Base-by-base conservation (phyloP, 768 basidiomycete species). In the Pisolithus orientalis region DNA sequence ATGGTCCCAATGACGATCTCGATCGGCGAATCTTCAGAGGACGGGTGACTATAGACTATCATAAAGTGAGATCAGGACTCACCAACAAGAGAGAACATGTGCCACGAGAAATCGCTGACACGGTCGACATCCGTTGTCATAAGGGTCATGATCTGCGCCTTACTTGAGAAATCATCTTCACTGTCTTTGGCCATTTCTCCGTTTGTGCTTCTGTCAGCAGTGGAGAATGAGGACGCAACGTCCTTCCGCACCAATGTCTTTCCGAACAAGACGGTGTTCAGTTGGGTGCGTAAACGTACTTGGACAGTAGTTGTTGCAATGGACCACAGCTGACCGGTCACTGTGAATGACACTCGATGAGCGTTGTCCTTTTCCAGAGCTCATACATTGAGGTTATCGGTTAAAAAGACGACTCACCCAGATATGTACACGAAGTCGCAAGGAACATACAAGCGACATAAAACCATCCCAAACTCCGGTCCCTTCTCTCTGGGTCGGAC, bases 101-200 rank as follows among this genome's bases (percentile, higher is more conserved):
- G 86, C 82, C 83, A 88, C 1, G 83, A 70, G 61, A 94, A 90
- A 47, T 94, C 90, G 65, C 85, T 83, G 55, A 94, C 85, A 50
- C 93, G 79, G 65, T 94, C 91, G 28, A 94, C 90, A 58, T 96
- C 93, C 5, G 91, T 93, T 6, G 93, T 94, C 89, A 95, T 94
- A 28, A 95, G 78, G 2, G 90, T 94, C 92, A 95, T 94, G 60
- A 96, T 84, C 70, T 95, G 81, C 6, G 81, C 80, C 62, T 84
- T 84, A 62, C 78, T 82, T 8, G 80, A 81, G 57, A 84, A 82
- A 45, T 82, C 80, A 24, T 79, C 77, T 52, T 83, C 80, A 37
- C 70, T 56, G 3, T 51, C 62, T 52, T 59, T 42, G 3, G 59
- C 49, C 39, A 57, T 54, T 39, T 57, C 55, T 1, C 57, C 57